phyloP scores from a whole-genome alignment of 2,329 filamentous ascomycete species.

The Verticillium dahliae region DNA sequence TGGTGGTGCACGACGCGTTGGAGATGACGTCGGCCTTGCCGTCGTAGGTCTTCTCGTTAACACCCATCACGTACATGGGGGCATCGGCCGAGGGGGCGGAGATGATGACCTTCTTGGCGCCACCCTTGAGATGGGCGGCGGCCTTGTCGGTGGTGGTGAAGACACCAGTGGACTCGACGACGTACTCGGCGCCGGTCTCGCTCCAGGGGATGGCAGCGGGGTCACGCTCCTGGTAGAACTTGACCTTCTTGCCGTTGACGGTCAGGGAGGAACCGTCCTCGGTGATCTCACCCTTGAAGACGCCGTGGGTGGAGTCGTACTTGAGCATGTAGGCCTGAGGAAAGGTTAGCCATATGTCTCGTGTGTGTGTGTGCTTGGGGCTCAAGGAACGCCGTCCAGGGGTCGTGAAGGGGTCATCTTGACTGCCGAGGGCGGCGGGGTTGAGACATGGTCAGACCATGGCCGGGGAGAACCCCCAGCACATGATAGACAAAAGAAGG shows the following conservation, averaged over 20 bases:
- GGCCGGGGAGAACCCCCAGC: not conserved
- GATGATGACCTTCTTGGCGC: slow-evolving; percentile 97
- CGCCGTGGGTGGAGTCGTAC: slow-evolving; percentile 95
- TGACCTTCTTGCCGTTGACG: slow-evolving; percentile 91
- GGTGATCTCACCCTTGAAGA: slow-evolving; percentile 89
- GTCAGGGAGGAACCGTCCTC: slow-evolving; percentile 64
- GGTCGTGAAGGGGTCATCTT: not conserved
- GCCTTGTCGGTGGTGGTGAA: slow-evolving; percentile 99
- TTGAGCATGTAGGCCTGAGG: slow-evolving; percentile 96
- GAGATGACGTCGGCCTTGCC: slow-evolving; percentile 88
- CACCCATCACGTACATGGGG: slow-evolving; percentile 99
- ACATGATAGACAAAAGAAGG: not conserved
- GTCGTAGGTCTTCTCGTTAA: slow-evolving; percentile 94
- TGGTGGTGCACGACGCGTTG: slow-evolving; percentile 99
- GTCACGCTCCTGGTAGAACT: slow-evolving; percentile 92
- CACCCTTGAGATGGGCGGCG: slow-evolving; percentile 86
- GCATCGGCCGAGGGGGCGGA: slow-evolving; percentile 90
- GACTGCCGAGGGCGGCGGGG: slow-evolving; percentile 3
- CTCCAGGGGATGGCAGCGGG: slow-evolving; percentile 85
- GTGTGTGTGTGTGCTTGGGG: not conserved
- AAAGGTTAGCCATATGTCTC: slow-evolving; percentile 4
- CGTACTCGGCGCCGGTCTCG: slow-evolving; percentile 82
- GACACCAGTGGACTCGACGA: slow-evolving; percentile 96
- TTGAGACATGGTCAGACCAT: slow-evolving; percentile 3
- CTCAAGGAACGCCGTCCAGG: too few species aligned